phyloP scores from a whole-genome alignment of 306 rosid genomes.

The Citrullus amarus region DNA sequence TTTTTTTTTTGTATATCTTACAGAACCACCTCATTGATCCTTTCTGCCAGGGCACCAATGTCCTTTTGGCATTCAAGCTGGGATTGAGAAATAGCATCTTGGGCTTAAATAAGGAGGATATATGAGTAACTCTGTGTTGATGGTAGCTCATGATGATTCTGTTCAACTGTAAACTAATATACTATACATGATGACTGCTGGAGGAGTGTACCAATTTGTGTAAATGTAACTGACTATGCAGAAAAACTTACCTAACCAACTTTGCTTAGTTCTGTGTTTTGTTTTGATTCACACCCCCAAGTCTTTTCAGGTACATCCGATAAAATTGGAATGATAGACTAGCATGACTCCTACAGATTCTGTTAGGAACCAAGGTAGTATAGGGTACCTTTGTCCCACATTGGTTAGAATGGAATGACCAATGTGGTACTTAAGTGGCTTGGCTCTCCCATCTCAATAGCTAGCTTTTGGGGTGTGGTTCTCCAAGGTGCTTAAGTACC shows the following conservation, averaged over 20 bases:
- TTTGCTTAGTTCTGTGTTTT: background rate
- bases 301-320: too few species aligned
- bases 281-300: background rate
- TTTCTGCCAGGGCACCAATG: background rate
- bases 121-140: background rate
- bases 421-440: too few species aligned
- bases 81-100: background rate
- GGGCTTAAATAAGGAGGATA: background rate
- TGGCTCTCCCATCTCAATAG: too few species aligned
- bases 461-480: too few species aligned
- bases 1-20: background rate
- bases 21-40: background rate
- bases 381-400: too few species aligned
- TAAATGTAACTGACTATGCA: background rate
- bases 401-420: too few species aligned
- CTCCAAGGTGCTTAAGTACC: too few species aligned
- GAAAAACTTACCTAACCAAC: background rate
- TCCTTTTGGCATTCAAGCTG: background rate
- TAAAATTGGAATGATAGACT: too few species aligned
- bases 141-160: background rate
- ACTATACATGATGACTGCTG: background rate
- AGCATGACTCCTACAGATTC: too few species aligned
- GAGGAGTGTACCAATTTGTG: background rate
- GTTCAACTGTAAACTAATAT: background rate
- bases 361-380: too few species aligned